Evolutionary conservation across 129 eudicot genomes (phyloP).

Genomic region (Arctium minus): DNA sequence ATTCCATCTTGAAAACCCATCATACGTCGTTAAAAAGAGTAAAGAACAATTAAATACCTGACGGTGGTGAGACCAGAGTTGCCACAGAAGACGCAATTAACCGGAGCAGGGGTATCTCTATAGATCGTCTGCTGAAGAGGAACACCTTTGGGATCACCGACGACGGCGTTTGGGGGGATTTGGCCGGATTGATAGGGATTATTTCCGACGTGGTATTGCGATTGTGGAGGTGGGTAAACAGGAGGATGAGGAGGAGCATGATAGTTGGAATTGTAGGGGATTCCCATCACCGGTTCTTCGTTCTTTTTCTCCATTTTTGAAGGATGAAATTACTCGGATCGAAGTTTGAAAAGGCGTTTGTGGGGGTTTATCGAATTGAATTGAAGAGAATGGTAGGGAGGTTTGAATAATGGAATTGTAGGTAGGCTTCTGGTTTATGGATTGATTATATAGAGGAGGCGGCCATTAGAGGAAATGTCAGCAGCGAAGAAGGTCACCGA

Average conservation of each 20-base stretch:
- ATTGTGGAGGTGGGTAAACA: conserved; percentile 25
- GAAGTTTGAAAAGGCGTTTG: conserved; percentile 3
- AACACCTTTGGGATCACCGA: conserved; percentile 83
- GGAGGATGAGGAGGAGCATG: conserved; percentile 19
- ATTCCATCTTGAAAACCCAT: background rate
- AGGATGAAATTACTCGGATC: conserved; percentile 3
- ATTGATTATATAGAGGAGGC: conserved; percentile 2
- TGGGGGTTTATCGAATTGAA: background rate
- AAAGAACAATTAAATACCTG: conserved; percentile 36
- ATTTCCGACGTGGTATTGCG: conserved; percentile 43
- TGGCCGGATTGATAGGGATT: conserved; percentile 58
- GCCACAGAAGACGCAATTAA: conserved; percentile 68
- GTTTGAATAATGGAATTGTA: background rate
- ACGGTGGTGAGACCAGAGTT: conserved; percentile 61
- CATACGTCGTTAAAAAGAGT: background rate
- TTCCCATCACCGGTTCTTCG: conserved; percentile 69
- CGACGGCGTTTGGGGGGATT: conserved; percentile 73
- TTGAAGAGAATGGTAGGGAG: background rate
- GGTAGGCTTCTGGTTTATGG: background rate
- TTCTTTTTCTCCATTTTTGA: conserved; percentile 32
- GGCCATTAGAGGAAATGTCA: conserved; percentile 8
- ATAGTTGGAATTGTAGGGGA: conserved; percentile 54
- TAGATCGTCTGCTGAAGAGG: conserved; percentile 86
- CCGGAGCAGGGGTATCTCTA: conserved; percentile 94
- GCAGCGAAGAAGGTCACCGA: conserved; percentile 17